Conservation (phyloP, 164 flowering plant genomes). For the Chimonanthus praecox region DNA sequence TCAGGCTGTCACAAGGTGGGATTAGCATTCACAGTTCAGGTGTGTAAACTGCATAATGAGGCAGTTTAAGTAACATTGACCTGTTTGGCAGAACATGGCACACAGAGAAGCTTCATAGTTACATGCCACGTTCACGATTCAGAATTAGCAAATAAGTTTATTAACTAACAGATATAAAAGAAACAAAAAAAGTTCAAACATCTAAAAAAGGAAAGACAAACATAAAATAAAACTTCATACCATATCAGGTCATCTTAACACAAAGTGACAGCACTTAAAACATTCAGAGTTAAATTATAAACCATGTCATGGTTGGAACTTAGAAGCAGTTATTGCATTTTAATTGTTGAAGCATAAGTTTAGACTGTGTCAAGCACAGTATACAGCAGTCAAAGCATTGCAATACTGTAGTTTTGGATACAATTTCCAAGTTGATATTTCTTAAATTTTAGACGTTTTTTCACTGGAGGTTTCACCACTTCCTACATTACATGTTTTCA, state of each 20-base stretch:
- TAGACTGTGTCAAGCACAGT: too few species aligned
- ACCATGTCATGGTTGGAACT: too few species aligned
- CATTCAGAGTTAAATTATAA: neutral
- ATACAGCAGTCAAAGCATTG: too few species aligned
- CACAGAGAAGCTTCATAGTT: neutral
- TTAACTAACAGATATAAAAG: neutral
- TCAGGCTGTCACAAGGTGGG: too few species aligned
- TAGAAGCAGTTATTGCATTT: neutral
- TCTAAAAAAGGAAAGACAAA: neutral
- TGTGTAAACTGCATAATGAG: neutral
- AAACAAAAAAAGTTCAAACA: neutral
- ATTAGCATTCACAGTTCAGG: neutral
- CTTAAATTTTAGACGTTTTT: too few species aligned
- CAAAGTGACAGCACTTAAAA: neutral
- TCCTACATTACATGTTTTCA: too few species aligned
- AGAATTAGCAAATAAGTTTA: too few species aligned
- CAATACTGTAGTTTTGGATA: too few species aligned
- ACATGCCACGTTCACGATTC: neutral
- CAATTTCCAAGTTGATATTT: too few species aligned
- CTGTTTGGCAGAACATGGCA: neutral
- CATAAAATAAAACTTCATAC: neutral
- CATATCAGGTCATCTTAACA: neutral
- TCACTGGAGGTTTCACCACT: too few species aligned
- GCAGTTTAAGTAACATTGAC: neutral
- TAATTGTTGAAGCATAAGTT: too few species aligned